Base-by-base conservation (phyloP, 768 basidiomycete species). In the Phylloporus sp. region DNA sequence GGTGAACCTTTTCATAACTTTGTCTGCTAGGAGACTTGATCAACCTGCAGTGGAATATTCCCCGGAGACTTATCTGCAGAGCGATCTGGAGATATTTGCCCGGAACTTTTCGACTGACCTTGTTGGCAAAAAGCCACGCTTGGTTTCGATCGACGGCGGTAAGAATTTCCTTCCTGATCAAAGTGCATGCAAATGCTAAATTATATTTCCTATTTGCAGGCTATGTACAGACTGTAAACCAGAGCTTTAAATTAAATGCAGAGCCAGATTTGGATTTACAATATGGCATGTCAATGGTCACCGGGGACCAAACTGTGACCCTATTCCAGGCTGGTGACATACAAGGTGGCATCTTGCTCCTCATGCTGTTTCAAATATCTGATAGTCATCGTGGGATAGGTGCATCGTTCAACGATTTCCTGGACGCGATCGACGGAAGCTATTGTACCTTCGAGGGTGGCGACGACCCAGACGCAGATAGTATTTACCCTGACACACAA, bases 131-230 rank as follows among this genome's bases (percentile, higher is more conserved):
- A 24, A 56, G 8, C 73, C 73, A 8, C 39, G 46, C 23, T 22
- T 73, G 41, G 60, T 65, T 22, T 66, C 69, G 23, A 70, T 74
- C 15, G 72, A 72, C 29, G 73, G 72, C 15, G 72, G 71, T 72
- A 52, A 47, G 53, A 12, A 13, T 11, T 10, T 18, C 5, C 24
- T 35, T 46, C 8, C 18, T 2, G 32, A 47, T 27, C 16, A 12
- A 44, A 6, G 8, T n/a, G 20, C 18, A 18, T 42, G 42, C 24
- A 10, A 32, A 38, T 3, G 53, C 40, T 47, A 16, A 46, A 2
- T 18, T n/a, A 27, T 16, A 11, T 16, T 18, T 15, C 12, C 4
- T 26, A 18, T 50, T 40, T 20, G 8, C 23, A 69, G 69, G 69
- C 18, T 56, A 57, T 49, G 38, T 28, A 8, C 71, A 71, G 47